These are phyloP conservation scores for Candida caryicola DNA, from an alignment of 805 yeast genomes.

Conservation along the genomic window DNA sequence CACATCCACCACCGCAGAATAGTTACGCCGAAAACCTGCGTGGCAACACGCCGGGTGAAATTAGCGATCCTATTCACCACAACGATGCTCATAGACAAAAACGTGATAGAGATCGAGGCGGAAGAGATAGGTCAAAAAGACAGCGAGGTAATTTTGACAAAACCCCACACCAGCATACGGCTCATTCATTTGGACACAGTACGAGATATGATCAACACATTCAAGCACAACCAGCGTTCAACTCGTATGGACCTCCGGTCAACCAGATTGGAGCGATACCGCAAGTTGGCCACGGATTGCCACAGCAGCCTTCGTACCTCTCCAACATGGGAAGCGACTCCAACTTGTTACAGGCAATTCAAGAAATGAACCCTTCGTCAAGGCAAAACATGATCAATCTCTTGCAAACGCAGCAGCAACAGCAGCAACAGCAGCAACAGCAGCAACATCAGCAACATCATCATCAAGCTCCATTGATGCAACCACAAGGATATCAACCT, in stretches of 20 bases:
- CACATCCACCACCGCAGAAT: background rate
- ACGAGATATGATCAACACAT: background rate
- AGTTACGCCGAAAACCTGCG: background rate
- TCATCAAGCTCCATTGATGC: background rate
- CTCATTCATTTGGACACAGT: slow-evolving; percentile 3
- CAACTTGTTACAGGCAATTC: slow-evolving; percentile 17
- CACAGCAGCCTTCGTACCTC: background rate
- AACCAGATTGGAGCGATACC: background rate
- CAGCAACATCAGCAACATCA: slow-evolving; percentile 3
- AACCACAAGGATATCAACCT: background rate
- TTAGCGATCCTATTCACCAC: no score
- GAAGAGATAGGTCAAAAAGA: background rate
- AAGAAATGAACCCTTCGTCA: slow-evolving; percentile 30
- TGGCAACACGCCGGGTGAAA: background rate
- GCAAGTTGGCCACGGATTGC: background rate
- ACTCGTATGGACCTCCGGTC: slow-evolving; percentile 1
- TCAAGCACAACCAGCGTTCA: background rate
- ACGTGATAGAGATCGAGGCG: slow-evolving; percentile 2
- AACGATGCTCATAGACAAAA: background rate
- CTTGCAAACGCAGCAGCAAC: slow-evolving; percentile 28
- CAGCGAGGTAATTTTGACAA: slow-evolving; percentile 1
- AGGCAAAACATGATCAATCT: slow-evolving; percentile 31
- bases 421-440: slow-evolving; percentile 17
- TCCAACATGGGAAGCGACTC: background rate
- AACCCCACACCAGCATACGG: background rate